Percentiles rank a stretch among this genome's conserved stretches.
Conservation (phyloP, 495 filamentous ascomycete genomes). For the Amphirosellinia nigrospora region DNA sequence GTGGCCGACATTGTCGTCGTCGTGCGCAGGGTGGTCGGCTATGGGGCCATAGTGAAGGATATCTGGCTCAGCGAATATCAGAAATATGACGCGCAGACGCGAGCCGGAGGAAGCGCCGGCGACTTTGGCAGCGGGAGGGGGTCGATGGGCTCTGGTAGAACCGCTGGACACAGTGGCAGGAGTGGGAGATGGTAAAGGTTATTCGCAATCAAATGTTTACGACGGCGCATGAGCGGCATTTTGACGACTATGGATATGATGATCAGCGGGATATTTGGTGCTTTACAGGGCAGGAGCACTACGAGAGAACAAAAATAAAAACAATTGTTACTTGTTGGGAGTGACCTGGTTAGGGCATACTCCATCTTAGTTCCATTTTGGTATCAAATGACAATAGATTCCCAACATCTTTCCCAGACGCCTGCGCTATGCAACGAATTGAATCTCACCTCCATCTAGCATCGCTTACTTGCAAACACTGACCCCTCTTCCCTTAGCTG, state of each 20-base stretch:
- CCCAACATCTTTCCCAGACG: conserved; percentile 26
- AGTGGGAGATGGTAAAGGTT: conserved; percentile 35
- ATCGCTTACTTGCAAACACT: not conserved
- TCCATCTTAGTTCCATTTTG: conserved; percentile 20
- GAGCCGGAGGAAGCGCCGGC: conserved; percentile 21
- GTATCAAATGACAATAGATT: conserved; percentile 31
- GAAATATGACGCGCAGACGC: conserved; percentile 48
- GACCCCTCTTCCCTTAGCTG: not conserved
- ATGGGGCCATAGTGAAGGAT: conserved; percentile 56
- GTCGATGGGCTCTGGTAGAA: conserved; percentile 16
- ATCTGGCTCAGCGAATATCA: conserved; percentile 66
- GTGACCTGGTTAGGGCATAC: not conserved
- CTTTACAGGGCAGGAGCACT: conserved; percentile 5
- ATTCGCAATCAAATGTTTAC: not conserved
- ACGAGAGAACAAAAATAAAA: not conserved
- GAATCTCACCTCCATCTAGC: not conserved
- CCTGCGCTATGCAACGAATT: conserved; percentile 40
- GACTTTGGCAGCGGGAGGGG: conserved; percentile 30
- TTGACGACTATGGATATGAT: conserved; percentile 21
- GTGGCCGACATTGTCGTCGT: conserved; percentile 57
- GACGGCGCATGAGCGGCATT: conserved; percentile 2
- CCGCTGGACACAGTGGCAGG: conserved; percentile 34
- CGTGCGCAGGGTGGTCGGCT: conserved; percentile 46
- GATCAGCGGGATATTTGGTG: conserved; percentile 15
- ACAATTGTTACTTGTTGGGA: not conserved